Conservation (phyloP, 2,329 filamentous ascomycete genomes). For the Acephala macrosclerotiorum region DNA sequence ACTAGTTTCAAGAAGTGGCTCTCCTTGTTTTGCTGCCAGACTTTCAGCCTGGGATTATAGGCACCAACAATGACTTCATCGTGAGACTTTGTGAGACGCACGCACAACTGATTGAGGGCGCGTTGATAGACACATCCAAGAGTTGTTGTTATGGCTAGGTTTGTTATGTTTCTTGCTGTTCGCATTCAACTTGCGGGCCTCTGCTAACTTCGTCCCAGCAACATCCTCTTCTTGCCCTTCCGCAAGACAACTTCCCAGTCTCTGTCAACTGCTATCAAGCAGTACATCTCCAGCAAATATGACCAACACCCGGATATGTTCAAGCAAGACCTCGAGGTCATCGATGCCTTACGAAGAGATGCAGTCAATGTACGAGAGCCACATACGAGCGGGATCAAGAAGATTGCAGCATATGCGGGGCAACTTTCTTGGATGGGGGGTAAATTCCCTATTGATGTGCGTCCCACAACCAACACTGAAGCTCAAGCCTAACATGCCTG, state of each 20-base stretch:
- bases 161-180: background rate
- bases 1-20: background rate
- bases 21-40: background rate
- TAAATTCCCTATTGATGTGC: slow-evolving; percentile 94
- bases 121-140: background rate
- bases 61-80: background rate
- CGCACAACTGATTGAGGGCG: background rate
- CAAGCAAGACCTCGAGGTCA: slow-evolving; percentile 82
- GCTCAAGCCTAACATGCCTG: slow-evolving; percentile 9
- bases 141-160: slow-evolving; percentile 3
- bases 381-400: slow-evolving; percentile 84
- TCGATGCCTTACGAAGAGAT: slow-evolving; percentile 83
- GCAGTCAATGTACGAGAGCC: slow-evolving; percentile 91
- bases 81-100: background rate
- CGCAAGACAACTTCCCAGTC: slow-evolving; percentile 82
- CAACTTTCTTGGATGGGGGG: slow-evolving; percentile 93
- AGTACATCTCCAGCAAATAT: slow-evolving; percentile 98
- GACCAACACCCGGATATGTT: slow-evolving; percentile 99
- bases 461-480: slow-evolving; percentile 37
- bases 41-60: background rate
- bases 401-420: slow-evolving; percentile 89
- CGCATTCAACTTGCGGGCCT: background rate
- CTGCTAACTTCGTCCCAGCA: slow-evolving; percentile 30
- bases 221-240: slow-evolving; percentile 66
- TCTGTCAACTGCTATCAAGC: slow-evolving; percentile 82